Evolutionary conservation across 2,329 filamentous ascomycete species (phyloP), one percentile per base, ranked within the genome.

Genomic region (Alternaria conjuncta): DNA sequence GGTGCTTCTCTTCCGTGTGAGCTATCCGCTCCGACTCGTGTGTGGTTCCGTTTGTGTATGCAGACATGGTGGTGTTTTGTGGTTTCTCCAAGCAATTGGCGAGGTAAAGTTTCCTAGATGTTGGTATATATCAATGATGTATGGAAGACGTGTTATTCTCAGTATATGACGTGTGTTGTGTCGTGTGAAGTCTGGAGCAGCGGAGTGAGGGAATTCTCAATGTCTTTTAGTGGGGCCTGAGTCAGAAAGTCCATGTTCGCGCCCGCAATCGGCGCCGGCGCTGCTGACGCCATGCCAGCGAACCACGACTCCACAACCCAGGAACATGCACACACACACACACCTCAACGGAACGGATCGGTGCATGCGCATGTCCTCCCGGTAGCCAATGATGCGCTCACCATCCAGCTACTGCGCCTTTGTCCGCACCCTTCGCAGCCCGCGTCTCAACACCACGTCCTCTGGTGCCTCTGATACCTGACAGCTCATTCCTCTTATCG

Each of bases 1-100:
- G 73, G 67, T 85, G 79, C 73, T 83, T 82, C 67, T 85, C 84
- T 71, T 80, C 72, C 26, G 73, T 77, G 77, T 80, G 79, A 65
- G 78, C 74, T 81, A 79, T 80, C 76, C 77, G 75, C 70, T 75
- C 73, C 25, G 76, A 76, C 67, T 71, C 60, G 69, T 75, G 71
- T 54, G 65, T 77, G 73, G 75, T 65, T 44, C 77, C 76, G 61
- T 79, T 79, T 64, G 66, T 67, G 62, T 69, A 46, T 41, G 68
- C 65, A 46, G 71, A 73, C 75, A 78, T 78, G 25, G 15, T 72
- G 58, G 23, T 49, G 46, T 55, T 25, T 11, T n/a, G 18, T 46
- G 46, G 47, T 47, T 55, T 13, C 57, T 54, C 36, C 54, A 28
- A 26, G 36, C 58, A 41, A 45, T 32, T 54, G 30, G 21, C 6